Evolutionary conservation across 2,329 filamentous ascomycete genomes (phyloP), one percentile per base, ranked within the genome.

Genomic region (Hypoxylon sp.): DNA sequence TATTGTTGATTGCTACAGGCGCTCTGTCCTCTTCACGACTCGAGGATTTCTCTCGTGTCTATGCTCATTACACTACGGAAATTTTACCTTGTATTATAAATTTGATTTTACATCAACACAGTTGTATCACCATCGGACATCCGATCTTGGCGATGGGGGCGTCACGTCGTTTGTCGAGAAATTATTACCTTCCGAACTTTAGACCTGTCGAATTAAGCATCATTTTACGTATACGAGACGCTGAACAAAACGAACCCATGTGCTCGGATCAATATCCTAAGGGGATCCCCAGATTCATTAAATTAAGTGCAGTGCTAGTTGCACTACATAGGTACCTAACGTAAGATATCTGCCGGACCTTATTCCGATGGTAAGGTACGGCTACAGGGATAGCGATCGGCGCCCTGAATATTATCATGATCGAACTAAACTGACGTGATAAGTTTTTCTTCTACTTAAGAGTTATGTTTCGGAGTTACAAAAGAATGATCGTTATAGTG

Each of bases 401-500:
- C 39, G 39, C 17, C 9, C 3, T 44, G 17, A 22, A 10, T 44
- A 57, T 52, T 63, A 56, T 50, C 47, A 62, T 35, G 17, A 58
- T 29, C 33, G 13, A 24, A 44, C n/a, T 9, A 50, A 47, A 48
- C 26, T 50, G 42, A 31, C 31, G 47, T 46, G 55, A 54, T 24
- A 5, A 10, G 35, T 10, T 37, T 14, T 5, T 46, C 11, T 52
- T 35, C 10, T 35, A 19, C n/a, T 26, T 26, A 24, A 19, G 29
- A 51, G 17, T 56, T 44, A 37, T 60, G 60, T 68, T 57, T 62
- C 61, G 52, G 46, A 37, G 29, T 63, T 68, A 50, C 33, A 11
- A 10, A 59, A 56, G 22, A 31, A 48, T 50, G 58, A 51, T 17
- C 42, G 17, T 6, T 48, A 51, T n/a, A 57, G 17, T 55, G 24